Evolutionary conservation across 768 basidiomycete species (phyloP), one percentile per base, ranked within the genome.

Genomic region (Coprinellus micaceus): DNA sequence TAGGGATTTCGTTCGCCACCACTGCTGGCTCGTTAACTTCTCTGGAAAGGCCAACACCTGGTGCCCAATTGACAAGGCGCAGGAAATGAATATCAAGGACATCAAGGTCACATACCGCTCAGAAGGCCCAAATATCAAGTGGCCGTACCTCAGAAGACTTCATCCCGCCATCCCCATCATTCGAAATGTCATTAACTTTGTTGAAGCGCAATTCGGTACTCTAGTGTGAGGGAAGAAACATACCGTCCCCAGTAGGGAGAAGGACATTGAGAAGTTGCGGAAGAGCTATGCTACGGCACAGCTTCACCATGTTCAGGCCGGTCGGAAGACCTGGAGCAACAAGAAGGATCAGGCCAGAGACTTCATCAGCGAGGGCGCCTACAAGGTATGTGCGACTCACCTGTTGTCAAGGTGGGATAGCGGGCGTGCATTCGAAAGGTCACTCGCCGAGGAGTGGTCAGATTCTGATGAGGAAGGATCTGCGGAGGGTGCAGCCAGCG

Each of bases 151-250:
- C 41, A 43, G n/a, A 19, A 43, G n/a, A 43, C 48, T 71, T 0
- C 67, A 67, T 54, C 73, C 73, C 10, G 67, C 71, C 0, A 71
- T 74, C n/a, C 71, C 61, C 17, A 57, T 57, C 1, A 63, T 74
- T 17, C 58, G 63, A 1, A 52, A 39, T 1, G 60, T 73, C 0
- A 37, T 53, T 11, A 49, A 54, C 3, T 65, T 69, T 47, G 56
- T 74, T 11, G 70, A 75, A 52, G 7, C 56, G 1, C 53, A 70
- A 47, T 66, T 72, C 52, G 55, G 58, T 2, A 67, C 70, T 0
- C 15, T 62, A 1, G 48, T 54, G 3, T 58, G 66, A 11, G 72
- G 69, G 2, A 65, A 58, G n/a, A 60, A 61, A 19, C 71, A 71
- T 52, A 61, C 60, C 10, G 53, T 58, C 46, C 60, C 69, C 0